phyloP scores from a whole-genome alignment of 441 rosid genomes.

The Corymbia calophylla region DNA sequence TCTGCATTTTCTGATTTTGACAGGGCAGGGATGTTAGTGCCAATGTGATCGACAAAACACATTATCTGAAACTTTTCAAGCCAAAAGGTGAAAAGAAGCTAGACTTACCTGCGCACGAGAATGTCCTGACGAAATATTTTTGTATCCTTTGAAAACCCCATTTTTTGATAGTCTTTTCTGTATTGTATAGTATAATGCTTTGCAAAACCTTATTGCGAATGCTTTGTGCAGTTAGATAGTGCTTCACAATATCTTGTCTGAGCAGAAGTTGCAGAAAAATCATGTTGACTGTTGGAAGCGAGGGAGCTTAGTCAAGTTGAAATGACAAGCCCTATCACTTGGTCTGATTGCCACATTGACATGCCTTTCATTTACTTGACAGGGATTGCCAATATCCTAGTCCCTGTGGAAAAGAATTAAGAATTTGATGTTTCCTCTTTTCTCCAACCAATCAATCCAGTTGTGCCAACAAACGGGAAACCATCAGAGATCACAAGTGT shows the following conservation, averaged over 20 bases:
- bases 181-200: neutral
- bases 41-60: slow-evolving; percentile 8
- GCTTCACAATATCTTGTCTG: neutral
- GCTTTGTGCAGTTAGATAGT: neutral
- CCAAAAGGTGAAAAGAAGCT: slow-evolving; percentile 54
- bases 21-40: slow-evolving; percentile 39
- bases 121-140: slow-evolving; percentile 85
- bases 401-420: neutral
- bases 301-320: neutral
- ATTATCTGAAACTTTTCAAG: slow-evolving; percentile 31
- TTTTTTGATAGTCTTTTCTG: neutral
- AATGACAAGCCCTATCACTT: neutral
- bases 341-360: neutral
- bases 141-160: slow-evolving; percentile 56
- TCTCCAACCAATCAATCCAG: neutral
- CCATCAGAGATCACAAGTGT: neutral
- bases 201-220: neutral
- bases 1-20: neutral
- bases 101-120: slow-evolving; percentile 91
- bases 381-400: neutral
- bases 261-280: neutral
- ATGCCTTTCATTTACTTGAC: neutral
- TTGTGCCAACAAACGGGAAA: neutral
- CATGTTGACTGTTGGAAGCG: neutral
- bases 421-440: neutral